Base-by-base conservation (phyloP, 441 rosid species). In the Flueggea neowawraea region DNA sequence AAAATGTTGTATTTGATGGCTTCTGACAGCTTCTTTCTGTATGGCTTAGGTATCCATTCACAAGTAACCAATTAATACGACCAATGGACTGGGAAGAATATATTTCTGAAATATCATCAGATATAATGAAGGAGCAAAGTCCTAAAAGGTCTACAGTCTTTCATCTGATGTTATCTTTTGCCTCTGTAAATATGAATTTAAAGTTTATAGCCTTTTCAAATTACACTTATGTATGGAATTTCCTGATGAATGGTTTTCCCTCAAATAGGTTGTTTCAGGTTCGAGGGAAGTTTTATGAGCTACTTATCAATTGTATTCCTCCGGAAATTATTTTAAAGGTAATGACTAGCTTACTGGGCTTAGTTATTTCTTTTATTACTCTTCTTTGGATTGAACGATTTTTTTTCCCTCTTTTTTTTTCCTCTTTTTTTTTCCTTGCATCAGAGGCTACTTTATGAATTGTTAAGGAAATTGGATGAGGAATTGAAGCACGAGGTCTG, bases 31-130 rank as follows among this genome's bases (percentile, higher is more conserved):
- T 2, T 70, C 28, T 59, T 61, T 6, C 53, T 31, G 10, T 47
- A 4, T 43, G 8, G 45, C 1, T 43, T 79, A 95, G 99, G 76
- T 91, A 89, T 65, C 97, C 97, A 17, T 91, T 91, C 69, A 59
- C 77, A 54, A 60, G 61, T 80, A 84, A 86, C 73, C 97, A 91
- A 75, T 79, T 69, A 58, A 91, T 91, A 63, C 84, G 91, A 7
- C 87, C 92, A 1, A 87, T 91, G 95, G 97, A 95, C 55, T 91
- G 99, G 97, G 99, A 95, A 76, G 96, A 87, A 79, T 95, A 89
- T 78, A 77, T 91, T 71, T 61, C 83, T 75, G 96, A 87, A 82
- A 83, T 91, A 72, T 87, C 96, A 60, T 81, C 88, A 10, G 97
- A 91, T 70, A 79, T 95, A 71, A 82, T 91, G 94, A 81, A 76